Evolutionary conservation across 2,329 filamentous ascomycete species (phyloP), one percentile per base, ranked within the genome.

Genomic region (Aspergillus ruber): DNA sequence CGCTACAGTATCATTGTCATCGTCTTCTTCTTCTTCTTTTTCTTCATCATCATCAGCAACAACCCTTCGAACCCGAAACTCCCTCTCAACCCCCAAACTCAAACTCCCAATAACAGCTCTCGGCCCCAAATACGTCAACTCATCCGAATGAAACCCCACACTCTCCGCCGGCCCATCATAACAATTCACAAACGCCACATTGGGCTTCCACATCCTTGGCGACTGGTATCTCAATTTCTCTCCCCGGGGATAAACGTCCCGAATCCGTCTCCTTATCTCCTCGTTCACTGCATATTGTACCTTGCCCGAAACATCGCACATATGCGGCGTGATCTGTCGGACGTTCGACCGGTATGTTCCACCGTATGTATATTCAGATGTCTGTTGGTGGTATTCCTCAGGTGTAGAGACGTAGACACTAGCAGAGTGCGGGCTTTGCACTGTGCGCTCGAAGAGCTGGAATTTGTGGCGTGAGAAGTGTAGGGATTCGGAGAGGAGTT

Each of bases 121-220:
- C 0, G 93, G 93, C 0, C 93, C 93, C 1, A 97, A 79, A 61
- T 97, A 97, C 0, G 91, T 96, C 13, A 96, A 76, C 58, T 95
- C 88, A 63, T 98, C 93, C 32, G 86, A 84, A 68, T 98, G 93
- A 69, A 88, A 97, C 27, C 93, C 93, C 0, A 97, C 90, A 51
- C 78, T 88, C 70, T 97, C 82, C 9, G 82, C 76, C 0, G 82
- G 84, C 0, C 90, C 90, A 57, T 84, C 76, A 66, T 98, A 98
- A 72, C 89, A 95, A 66, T 98, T 98, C 13, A 95, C 90, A 61
- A 96, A 91, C 0, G 90, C 89, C 0, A 89, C 88, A 62, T 97
- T 97, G 8, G 91, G 88, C 7, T 74, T 73, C 90, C 91, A 97
- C 0, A 77, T 69, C 0, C 78, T 67, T 0, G 88, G 79, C 0